These are phyloP conservation scores for Pseudozyma sp. DNA, from an alignment of 1,284 basidiomycete species.

Conservation along the genomic window DNA sequence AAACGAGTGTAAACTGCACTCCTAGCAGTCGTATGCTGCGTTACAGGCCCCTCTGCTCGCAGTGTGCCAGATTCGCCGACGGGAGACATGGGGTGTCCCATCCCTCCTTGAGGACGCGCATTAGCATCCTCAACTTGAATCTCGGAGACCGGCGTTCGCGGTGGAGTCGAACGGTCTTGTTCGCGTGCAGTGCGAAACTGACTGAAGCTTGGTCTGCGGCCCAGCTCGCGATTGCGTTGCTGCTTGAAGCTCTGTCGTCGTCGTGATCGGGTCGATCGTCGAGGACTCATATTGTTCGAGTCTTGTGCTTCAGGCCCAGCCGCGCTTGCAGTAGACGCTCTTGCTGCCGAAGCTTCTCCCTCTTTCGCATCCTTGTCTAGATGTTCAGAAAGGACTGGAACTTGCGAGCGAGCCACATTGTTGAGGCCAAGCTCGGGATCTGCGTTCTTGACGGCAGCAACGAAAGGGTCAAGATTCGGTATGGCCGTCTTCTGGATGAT, in stretches of 20 bases:
- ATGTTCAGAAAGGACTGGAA: conserved; percentile 4
- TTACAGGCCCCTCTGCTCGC: not conserved
- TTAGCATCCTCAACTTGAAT: not conserved
- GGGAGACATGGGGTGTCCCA: not conserved
- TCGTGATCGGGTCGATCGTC: not conserved
- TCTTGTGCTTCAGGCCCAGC: not conserved
- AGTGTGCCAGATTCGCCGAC: not conserved
- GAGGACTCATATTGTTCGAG: not conserved
- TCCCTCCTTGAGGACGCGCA: not conserved
- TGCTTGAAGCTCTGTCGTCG: not conserved
- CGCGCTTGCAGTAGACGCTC: not conserved
- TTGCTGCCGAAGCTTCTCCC: not conserved
- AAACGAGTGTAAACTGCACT: not conserved
- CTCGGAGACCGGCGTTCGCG: conserved; percentile 1
- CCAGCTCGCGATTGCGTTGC: not conserved
- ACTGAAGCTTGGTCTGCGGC: conserved; percentile 5
- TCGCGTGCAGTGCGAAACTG: not conserved
- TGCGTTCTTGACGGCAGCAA: conserved; percentile 2
- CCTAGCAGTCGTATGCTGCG: not conserved
- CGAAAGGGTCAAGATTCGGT: conserved; percentile 15
- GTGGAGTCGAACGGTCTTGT: not conserved
- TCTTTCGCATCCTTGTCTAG: not conserved
- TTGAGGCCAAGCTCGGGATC: conserved; percentile 11
- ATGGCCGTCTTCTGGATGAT: conserved; percentile 25
- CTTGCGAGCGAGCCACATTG: conserved; percentile 6